Evolutionary conservation across 768 basidiomycete species (phyloP).

Genomic region (Termitomyces sp.): DNA sequence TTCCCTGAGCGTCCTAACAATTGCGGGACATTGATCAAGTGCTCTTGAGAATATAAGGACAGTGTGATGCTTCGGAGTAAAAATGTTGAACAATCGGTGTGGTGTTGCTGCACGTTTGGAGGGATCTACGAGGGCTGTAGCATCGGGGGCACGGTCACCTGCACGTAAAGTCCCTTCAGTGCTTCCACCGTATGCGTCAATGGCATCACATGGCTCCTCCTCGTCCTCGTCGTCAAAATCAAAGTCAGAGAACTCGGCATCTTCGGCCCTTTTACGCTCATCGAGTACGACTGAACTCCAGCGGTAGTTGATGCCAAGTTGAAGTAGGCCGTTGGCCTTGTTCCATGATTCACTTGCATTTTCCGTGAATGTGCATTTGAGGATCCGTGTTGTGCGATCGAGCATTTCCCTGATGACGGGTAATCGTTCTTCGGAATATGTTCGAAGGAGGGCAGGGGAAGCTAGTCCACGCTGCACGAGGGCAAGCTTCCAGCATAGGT

Average conservation of each 20-base stretch:
- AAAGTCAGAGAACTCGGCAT: conserved; percentile 9
- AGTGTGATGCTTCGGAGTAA: conserved; percentile 30
- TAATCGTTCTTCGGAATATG: conserved; percentile 38
- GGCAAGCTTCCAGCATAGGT: conserved; percentile 40
- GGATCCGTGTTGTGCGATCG: conserved; percentile 25
- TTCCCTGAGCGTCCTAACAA: conserved; percentile 9
- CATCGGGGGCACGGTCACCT: conserved; percentile 41
- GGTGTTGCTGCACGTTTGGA: conserved; percentile 1
- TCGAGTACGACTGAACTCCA: conserved; percentile 44
- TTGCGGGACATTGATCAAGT: conserved; percentile 13
- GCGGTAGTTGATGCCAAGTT: conserved; percentile 50
- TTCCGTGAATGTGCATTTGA: conserved; percentile 17
- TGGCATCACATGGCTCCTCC: conserved; percentile 9
- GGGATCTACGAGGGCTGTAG: conserved; percentile 24
- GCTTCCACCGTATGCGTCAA: conserved; percentile 18
- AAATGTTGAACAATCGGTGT: conserved; percentile 26
- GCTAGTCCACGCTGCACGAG: conserved; percentile 32
- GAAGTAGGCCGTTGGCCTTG: conserved; percentile 21
- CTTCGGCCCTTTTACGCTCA: conserved; percentile 19
- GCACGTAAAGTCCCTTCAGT: conserved; percentile 25
- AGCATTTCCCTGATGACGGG: conserved; percentile 43
- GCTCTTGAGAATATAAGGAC: conserved; percentile 31
- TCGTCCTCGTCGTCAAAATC: conserved; percentile 6
- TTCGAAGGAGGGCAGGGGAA: conserved; percentile 27
- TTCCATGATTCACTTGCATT: conserved; percentile 13